Base-by-base conservation (phyloP, 805 yeast species). In the Tetrapisispora iriomotensis region DNA sequence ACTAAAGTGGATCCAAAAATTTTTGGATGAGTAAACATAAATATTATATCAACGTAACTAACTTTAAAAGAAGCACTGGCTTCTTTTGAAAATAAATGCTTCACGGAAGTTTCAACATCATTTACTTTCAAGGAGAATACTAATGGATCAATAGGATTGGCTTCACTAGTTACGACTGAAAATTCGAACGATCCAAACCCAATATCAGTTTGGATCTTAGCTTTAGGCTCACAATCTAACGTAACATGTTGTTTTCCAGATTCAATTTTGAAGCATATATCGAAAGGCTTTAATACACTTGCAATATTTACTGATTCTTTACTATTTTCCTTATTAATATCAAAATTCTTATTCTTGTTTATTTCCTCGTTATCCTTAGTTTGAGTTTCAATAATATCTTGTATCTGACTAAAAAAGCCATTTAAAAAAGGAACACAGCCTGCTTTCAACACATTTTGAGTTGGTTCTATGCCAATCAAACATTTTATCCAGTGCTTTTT, bases 161-260 rank as follows among this genome's bases (percentile, higher is more conserved):
- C 51, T 8, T 65, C 66, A 33, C 74, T 71, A 1, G 84, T 66
- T 30, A 72, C 72, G 8, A 81, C 46, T 36, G 75, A 74, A 26
- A 85, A 47, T 18, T 69, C 72, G n/a, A 85, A 72, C 0, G 81
- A 79, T 17, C 77, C 81, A 18, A 80, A 71, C 7, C 86, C 82
- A 13, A 86, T 79, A 26, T 82, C 74, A 0, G 96, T 94, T 28
- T 86, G 87, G 2, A 92, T 92, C 54, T 84, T 86, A 0, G 97
- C 97, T 14, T 79, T 79, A 1, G 98, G 98, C 44, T 84, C 90
- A 68, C 98, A 92, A 48, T 94, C 82, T 38, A 92, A 65, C 2
- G 82, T 72, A 18, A 92, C 56, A 32, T 72, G 74, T 55, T 92
- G 98, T 25, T 78, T 73, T 17, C 77, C 87, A 38, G 88, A 71